Evolutionary conservation across 2,329 filamentous ascomycete genomes (phyloP).

Genomic region (Trichoderma guizhouense): DNA sequence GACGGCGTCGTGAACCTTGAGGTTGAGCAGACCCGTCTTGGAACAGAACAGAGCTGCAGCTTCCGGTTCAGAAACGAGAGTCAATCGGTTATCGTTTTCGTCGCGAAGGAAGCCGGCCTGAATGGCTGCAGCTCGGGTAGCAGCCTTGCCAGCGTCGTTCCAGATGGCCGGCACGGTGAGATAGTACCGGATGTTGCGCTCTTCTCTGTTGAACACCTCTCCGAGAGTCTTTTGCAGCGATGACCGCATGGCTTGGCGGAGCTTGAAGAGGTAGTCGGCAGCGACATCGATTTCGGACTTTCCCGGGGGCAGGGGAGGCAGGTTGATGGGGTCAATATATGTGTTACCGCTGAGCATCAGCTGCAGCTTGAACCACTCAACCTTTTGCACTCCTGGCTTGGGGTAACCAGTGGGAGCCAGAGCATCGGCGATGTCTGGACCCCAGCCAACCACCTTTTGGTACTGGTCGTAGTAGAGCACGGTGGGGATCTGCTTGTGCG

Average conservation of each 20-base stretch:
- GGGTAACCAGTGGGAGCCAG: constrained; percentile 95
- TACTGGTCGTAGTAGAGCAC: constrained; percentile 99
- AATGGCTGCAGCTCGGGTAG: constrained; percentile 90
- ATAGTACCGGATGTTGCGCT: constrained; percentile 97
- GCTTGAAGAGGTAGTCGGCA: constrained; percentile 98
- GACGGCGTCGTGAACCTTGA: constrained; percentile 98
- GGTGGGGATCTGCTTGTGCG: constrained; percentile 75
- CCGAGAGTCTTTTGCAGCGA: constrained; percentile 94
- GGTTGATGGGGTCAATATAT: constrained; percentile 98
- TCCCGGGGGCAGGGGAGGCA: constrained; percentile 91
- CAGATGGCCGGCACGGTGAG: constrained; percentile 98
- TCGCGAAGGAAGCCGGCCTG: constrained; percentile 95
- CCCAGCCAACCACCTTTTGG: constrained; percentile 99
- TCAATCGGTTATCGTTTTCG: constrained; percentile 95
- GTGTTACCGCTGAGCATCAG: constrained; percentile 98
- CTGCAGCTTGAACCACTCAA: constrained; percentile 99
- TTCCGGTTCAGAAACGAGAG: constrained; percentile 92
- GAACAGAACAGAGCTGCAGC: constrained; percentile 96
- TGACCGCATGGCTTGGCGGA: constrained; percentile 93
- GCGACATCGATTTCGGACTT: constrained; percentile 99
- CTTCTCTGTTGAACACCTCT: constrained; percentile 96
- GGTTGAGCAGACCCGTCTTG: constrained; percentile 90
- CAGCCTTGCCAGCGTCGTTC: constrained; percentile 98
- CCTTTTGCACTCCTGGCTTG: constrained; percentile 96
- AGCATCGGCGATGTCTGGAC: constrained; percentile 94